phyloP scores from a whole-genome alignment of 2,329 filamentous ascomycete species.

The Cladosporium austrohemisphaericum region DNA sequence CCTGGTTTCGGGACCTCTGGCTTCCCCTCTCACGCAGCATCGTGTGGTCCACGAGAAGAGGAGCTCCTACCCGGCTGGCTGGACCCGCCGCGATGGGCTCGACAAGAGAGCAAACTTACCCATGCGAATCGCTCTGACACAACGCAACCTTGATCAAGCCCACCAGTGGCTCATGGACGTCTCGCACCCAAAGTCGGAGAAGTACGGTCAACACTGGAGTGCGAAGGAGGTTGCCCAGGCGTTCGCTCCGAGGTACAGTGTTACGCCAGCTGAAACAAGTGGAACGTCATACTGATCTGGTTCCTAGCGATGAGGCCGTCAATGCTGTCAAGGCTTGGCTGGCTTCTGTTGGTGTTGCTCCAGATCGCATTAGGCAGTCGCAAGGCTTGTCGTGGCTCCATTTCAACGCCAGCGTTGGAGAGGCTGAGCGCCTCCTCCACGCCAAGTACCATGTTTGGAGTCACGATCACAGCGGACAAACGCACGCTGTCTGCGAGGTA shows the following conservation, averaged over 20 bases:
- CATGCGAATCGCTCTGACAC: constrained; percentile 34
- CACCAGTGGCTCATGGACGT: constrained; percentile 34
- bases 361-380: constrained; percentile 48
- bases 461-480: constrained; percentile 37
- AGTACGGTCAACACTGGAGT: constrained; percentile 43
- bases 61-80: constrained; percentile 25
- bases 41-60: constrained; percentile 33
- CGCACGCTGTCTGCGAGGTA: constrained; percentile 38
- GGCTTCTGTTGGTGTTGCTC: constrained; percentile 48
- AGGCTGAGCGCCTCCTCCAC: constrained; percentile 52
- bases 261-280: constrained; percentile 11
- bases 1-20: constrained; percentile 19
- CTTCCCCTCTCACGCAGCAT: constrained; percentile 23
- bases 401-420: constrained; percentile 53
- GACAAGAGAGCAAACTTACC: constrained; percentile 30
- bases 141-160: constrained; percentile 33
- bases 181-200: constrained; percentile 41
- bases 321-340: constrained; percentile 54
- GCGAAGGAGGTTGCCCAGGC: constrained; percentile 41
- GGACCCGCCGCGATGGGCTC: constrained; percentile 27
- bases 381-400: constrained; percentile 52
- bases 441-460: constrained; percentile 51
- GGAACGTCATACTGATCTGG: constrained; percentile 6
- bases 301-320: constrained; percentile 41
- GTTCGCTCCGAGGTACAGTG: constrained; percentile 38